These are phyloP conservation scores for Pelargonium fulgidum DNA, from an alignment of 441 rosid species.

Conservation along the genomic window DNA sequence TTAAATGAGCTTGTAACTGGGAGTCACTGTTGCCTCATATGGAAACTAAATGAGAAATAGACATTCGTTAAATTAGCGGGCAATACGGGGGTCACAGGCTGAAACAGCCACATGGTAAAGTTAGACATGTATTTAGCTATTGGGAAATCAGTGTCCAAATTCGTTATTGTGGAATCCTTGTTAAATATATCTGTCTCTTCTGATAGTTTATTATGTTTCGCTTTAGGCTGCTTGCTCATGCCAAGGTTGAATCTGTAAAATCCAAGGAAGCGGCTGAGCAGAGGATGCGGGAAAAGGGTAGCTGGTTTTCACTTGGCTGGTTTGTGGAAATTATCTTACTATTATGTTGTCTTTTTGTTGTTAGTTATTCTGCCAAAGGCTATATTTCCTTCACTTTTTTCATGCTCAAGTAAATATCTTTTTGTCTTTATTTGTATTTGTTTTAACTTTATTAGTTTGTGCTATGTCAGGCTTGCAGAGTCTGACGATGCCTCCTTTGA, in stretches of 20 bases:
- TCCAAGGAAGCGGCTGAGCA: constrained; percentile 93
- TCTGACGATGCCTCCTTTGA: constrained; percentile 48
- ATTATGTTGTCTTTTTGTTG: constrained; percentile 16
- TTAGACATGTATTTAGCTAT: too few relatives aligned
- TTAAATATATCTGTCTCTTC: background rate
- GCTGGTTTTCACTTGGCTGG: constrained; percentile 89
- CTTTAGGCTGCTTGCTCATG: constrained; percentile 97
- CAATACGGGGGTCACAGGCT: too few relatives aligned
- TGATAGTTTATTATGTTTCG: constrained; percentile 20
- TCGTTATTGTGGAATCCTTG: too few relatives aligned
- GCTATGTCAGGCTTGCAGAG: constrained; percentile 46
- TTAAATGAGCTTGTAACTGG: too few relatives aligned
- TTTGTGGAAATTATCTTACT: constrained; percentile 32
- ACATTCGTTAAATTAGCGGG: too few relatives aligned
- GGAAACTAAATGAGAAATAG: too few relatives aligned
- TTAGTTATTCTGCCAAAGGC: background rate
- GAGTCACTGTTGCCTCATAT: too few relatives aligned
- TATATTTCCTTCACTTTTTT: background rate
- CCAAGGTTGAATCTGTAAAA: constrained; percentile 84
- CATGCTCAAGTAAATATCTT: background rate
- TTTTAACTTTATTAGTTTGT: constrained; percentile 18
- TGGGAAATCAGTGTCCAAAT: too few relatives aligned
- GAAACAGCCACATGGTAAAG: too few relatives aligned
- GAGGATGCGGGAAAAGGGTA: constrained; percentile 58
- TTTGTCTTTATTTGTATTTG: background rate